A percentile compares a stretch with the other conserved stretches of the same genome.
phyloP scores from a whole-genome alignment of 2,329 filamentous ascomycete species.

The Aspergillus intermedius region DNA sequence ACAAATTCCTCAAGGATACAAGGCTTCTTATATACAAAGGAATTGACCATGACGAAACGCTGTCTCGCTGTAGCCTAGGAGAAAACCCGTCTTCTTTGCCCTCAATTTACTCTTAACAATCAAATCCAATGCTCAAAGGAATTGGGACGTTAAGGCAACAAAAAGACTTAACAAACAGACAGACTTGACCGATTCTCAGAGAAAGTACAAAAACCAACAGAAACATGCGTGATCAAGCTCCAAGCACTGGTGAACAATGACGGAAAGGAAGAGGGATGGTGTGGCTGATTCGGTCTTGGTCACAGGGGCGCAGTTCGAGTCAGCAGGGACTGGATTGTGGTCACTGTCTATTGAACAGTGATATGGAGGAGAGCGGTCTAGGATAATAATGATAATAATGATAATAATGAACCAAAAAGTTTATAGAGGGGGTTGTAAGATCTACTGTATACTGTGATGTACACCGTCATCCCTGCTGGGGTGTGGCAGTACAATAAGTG shows the following conservation, averaged over 20 bases:
- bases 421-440: too few species aligned
- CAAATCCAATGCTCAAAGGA: neutral
- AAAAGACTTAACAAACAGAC: neutral
- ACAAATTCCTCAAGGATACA: too few species aligned
- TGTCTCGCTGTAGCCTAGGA: neutral
- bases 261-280: constrained; percentile 1
- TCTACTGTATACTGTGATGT: too few species aligned
- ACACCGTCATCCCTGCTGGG: too few species aligned
- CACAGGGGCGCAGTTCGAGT: constrained; percentile 19
- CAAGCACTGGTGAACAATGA: neutral
- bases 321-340: constrained; percentile 12
- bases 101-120: neutral
- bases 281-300: constrained; percentile 12
- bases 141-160: neutral
- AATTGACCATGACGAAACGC: neutral
- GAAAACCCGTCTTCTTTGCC: too few species aligned
- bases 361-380: neutral
- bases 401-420: too few species aligned
- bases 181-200: neutral
- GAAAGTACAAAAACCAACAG: neutral
- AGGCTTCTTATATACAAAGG: neutral
- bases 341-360: neutral
- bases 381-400: too few species aligned
- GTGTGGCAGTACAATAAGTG: too few species aligned
- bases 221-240: neutral